Evolutionary conservation across 495 filamentous ascomycete species (phyloP), one percentile per base, ranked within the genome.

Genomic region (Neurospora terricola): DNA sequence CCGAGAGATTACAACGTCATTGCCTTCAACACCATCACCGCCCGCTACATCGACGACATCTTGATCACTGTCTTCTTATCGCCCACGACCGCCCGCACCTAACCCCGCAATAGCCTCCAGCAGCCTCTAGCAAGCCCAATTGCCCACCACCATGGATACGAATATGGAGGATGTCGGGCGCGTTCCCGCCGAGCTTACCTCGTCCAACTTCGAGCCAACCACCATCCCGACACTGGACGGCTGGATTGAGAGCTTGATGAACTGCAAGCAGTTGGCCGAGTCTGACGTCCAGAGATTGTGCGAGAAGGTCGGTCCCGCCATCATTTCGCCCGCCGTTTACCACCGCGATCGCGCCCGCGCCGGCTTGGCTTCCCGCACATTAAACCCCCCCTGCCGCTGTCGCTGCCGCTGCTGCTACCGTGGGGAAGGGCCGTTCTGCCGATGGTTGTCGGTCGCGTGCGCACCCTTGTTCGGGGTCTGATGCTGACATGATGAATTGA

Each of bases 211-310:
- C 69, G 96, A 98, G 82, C 90, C 96, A 11, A 88, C 93, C 40
- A 92, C 94, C 72, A 96, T 97, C 84, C 91, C 94, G 42, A 96
- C 94, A 42, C 85, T 98, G 45, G 96, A 99, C 82, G 94, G 95
- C 75, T 99, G 96, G 96, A 99, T 99, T 81, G 94, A 97, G 86
- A 96, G 88, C 83, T 85, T 99, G 84, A 99, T 99, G 96, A 91
- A 84, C 81, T 99, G 96, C 90, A 99, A 99, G 84, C 96, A 98
- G 87, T 87, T 99, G 82, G 89, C 92, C 71, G 96, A 99, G 87
- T 86, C 88, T 38, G 96, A 99, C 82, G 96, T 99, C 73, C 94
- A 97, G 83, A 91, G 94, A 78, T 88, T 99, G 79, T 99, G 96
- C 86, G 96, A 98, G 82, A 95, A 97, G 89, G 94, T 98, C 85